Evolutionary conservation across 805 yeast genomes (phyloP), one percentile per base, ranked within the genome.

Genomic region (Sporopachydermia lactativora): DNA sequence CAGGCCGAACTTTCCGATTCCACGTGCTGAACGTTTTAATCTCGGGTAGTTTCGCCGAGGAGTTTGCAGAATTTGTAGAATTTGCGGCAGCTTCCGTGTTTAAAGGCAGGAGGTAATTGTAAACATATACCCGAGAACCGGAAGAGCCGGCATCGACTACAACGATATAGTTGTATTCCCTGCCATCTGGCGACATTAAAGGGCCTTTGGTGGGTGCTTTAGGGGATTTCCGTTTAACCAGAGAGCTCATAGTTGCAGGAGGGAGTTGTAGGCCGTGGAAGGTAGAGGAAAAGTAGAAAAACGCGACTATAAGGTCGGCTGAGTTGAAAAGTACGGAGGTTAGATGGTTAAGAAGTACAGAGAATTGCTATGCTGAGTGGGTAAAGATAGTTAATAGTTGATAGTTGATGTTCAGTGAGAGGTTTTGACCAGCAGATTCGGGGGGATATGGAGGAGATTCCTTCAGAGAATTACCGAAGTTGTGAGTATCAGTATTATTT

Each of bases 141-240:
- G 67, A 73, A 2, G 81, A 74, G 0, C 84, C 83, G 1, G 81
- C 72, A 53, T 77, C 84, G 2, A 77, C 68, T 3, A 77, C 63
- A 2, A 77, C 65, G 2, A 76, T 68, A 51, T 75, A 77, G 52
- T 77, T 75, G 43, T 70, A 72, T 1, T 80, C 79, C 1, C 68
- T 54, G 2, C 70, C 70, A 2, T 64, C 52, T 2, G 53, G 48
- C 40, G 68, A 65, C 18, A 52, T 52, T 2, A 68, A 46, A 0
- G 67, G 65, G 2, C 68, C 69, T 5, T 51, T 42, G 13, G n/a
- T n/a, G n/a, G 31, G 31, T 8, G 31, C 31, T 8, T n/a, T n/a
- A 24, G 8, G 8, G 13, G n/a, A 24, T 24, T 24, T 24, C 31
- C 31, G 8, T n/a, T 24, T 24, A 24, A 8, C 31, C 13, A 24